Evolutionary conservation across 352 stramenopile species (phyloP).

Genomic region (Globisporangium viniferum): DNA sequence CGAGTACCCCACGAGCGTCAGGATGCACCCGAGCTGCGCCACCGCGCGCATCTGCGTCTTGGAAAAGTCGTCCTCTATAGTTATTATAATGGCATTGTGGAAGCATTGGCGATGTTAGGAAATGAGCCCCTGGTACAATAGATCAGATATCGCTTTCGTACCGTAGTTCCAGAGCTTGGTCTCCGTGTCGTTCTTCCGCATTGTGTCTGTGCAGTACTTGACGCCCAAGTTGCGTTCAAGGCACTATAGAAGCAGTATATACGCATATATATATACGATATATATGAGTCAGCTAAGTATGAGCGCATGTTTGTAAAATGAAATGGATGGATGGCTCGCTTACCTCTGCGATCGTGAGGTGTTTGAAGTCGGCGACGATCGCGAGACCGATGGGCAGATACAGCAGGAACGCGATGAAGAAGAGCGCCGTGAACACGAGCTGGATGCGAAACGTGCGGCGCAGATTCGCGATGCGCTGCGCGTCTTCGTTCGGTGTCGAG

Average conservation of each 20-base stretch:
- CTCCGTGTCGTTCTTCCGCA: conserved; percentile 49
- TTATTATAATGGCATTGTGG: no score
- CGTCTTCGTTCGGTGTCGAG: conserved; percentile 19
- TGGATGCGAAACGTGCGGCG: conserved; percentile 37
- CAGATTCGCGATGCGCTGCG: conserved; percentile 24
- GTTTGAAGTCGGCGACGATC: conserved; percentile 34
- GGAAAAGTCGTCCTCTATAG: conserved; percentile 41
- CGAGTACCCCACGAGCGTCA: conserved; percentile 71
- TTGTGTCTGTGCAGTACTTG: conserved; percentile 58
- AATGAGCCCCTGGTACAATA: background rate
- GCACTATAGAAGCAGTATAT: conserved; percentile 23
- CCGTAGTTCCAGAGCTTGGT: conserved; percentile 76
- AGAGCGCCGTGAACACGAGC: conserved; percentile 33
- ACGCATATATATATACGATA: background rate
- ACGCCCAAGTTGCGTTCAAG: conserved; percentile 47
- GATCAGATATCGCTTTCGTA: conserved; percentile 17
- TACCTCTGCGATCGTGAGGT: conserved; percentile 43
- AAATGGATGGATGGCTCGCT: background rate
- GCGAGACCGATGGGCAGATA: conserved; percentile 67
- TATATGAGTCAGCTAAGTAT: background rate
- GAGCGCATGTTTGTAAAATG: background rate
- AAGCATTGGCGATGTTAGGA: background rate
- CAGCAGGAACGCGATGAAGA: conserved; percentile 65
- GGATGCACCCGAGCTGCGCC: conserved; percentile 62
- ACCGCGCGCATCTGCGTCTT: conserved; percentile 59